phyloP scores from a whole-genome alignment of 2,329 filamentous ascomycete species.

The Fusarium sp. region DNA sequence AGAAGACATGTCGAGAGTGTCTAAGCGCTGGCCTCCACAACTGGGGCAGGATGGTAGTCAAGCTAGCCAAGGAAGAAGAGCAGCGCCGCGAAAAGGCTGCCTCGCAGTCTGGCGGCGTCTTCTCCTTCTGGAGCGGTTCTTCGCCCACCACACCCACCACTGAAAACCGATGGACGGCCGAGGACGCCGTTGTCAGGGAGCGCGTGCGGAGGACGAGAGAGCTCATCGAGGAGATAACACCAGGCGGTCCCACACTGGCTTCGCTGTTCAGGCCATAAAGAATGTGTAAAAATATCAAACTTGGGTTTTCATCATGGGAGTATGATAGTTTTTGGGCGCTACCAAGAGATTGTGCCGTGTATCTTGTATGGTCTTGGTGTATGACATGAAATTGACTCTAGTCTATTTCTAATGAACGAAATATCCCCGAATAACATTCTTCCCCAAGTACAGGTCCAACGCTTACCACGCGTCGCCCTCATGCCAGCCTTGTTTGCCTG shows the following conservation, averaged over 20 bases:
- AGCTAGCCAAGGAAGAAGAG: constrained; percentile 67
- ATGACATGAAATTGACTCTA: constrained; percentile 21
- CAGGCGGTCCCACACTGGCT: constrained; percentile 49
- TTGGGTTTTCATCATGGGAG: constrained; percentile 3
- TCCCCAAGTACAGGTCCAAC: neutral
- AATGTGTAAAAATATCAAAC: constrained; percentile 17
- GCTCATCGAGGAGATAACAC: constrained; percentile 62
- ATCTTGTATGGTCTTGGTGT: constrained; percentile 22
- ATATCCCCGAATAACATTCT: neutral
- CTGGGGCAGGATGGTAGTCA: constrained; percentile 84
- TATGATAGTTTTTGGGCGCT: constrained; percentile 11
- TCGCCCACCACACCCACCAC: constrained; percentile 39
- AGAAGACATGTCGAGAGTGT: constrained; percentile 79
- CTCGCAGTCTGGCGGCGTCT: constrained; percentile 42
- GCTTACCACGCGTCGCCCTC: constrained; percentile 1
- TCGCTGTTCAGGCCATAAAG: constrained; percentile 57
- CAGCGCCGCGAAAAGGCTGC: constrained; percentile 52
- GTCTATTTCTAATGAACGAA: constrained; percentile 35
- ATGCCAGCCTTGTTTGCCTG: neutral
- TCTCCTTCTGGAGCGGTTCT: constrained; percentile 53
- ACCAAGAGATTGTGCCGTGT: constrained; percentile 31
- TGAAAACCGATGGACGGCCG: constrained; percentile 65
- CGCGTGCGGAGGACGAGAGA: constrained; percentile 63
- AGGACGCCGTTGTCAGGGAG: constrained; percentile 66
- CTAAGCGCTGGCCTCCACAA: constrained; percentile 81